These are phyloP conservation scores for Boletus coccyginus DNA, from an alignment of 768 basidiomycete genomes.

Conservation along the genomic window DNA sequence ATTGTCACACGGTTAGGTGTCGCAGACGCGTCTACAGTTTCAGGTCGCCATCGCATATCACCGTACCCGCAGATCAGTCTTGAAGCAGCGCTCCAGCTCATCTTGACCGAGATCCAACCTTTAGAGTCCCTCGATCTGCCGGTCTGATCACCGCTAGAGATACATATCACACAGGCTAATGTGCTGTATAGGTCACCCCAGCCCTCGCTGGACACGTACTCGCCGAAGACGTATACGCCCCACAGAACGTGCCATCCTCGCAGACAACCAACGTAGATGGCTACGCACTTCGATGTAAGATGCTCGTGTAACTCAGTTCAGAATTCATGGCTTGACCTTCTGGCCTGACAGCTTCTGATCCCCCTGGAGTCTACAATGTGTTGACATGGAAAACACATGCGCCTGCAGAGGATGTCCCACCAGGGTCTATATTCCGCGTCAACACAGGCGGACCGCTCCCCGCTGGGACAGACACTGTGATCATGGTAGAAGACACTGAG, in stretches of 20 bases:
- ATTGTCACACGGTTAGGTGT: background rate
- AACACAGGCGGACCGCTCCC: conserved; percentile 88
- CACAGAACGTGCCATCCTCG: conserved; percentile 59
- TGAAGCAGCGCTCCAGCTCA: conserved; percentile 56
- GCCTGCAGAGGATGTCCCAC: conserved; percentile 37
- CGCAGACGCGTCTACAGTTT: conserved; percentile 39
- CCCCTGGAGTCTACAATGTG: conserved; percentile 65
- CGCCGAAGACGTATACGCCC: conserved; percentile 70
- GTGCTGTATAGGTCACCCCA: conserved; percentile 50
- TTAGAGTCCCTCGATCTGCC: conserved; percentile 39
- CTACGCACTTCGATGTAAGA: conserved; percentile 73
- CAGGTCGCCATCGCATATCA: conserved; percentile 70
- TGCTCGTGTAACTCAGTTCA: background rate
- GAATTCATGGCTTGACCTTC: background rate
- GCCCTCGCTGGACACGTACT: conserved; percentile 66
- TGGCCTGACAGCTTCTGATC: conserved; percentile 50
- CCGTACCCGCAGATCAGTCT: conserved; percentile 73
- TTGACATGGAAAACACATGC: conserved; percentile 50
- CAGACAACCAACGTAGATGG: conserved; percentile 85
- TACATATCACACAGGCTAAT: background rate
- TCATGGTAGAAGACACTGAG: conserved; percentile 93
- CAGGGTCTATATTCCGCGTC: conserved; percentile 55
- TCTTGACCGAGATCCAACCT: conserved; percentile 47
- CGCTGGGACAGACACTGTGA: conserved; percentile 67
- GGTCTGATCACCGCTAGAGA: conserved; percentile 31